Evolutionary conservation across 768 basidiomycete genomes (phyloP).

Genomic region (Suillus subalutaceus): DNA sequence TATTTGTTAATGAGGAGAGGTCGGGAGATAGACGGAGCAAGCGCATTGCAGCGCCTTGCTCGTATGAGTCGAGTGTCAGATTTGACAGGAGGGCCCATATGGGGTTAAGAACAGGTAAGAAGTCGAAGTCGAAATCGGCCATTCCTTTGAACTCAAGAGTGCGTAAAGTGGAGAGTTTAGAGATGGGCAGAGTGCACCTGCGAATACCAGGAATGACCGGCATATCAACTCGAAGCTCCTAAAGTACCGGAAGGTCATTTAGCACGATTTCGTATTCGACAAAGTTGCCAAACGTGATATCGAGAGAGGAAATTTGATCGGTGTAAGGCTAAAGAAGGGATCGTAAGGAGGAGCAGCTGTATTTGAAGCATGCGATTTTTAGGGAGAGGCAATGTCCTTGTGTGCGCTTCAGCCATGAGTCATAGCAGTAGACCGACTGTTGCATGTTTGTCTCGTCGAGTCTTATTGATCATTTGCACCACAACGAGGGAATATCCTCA

Average conservation of each 20-base stretch:
- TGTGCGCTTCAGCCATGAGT: background rate
- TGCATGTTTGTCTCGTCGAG: background rate
- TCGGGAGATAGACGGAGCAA: background rate
- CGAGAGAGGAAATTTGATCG: slow-evolving; percentile 27
- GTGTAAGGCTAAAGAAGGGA: background rate
- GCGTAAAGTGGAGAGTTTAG: background rate
- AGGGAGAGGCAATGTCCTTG: background rate
- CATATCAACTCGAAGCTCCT: background rate
- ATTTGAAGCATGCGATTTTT: background rate
- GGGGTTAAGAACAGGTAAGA: background rate
- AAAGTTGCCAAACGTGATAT: background rate
- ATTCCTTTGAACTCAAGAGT: background rate
- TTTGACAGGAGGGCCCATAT: background rate
- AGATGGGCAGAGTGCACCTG: background rate
- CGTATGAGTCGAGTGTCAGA: background rate
- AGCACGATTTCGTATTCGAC: background rate
- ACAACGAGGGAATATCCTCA: background rate
- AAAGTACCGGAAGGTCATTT: background rate
- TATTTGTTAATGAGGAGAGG: background rate
- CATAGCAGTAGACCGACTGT: background rate
- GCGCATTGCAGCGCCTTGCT: background rate
- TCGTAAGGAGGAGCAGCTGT: no score
- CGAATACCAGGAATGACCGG: background rate
- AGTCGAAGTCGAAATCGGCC: background rate
- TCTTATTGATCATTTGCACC: background rate